Conservation (phyloP, 176 grass and related monocot genomes). For the Calamus simplicifolius region DNA sequence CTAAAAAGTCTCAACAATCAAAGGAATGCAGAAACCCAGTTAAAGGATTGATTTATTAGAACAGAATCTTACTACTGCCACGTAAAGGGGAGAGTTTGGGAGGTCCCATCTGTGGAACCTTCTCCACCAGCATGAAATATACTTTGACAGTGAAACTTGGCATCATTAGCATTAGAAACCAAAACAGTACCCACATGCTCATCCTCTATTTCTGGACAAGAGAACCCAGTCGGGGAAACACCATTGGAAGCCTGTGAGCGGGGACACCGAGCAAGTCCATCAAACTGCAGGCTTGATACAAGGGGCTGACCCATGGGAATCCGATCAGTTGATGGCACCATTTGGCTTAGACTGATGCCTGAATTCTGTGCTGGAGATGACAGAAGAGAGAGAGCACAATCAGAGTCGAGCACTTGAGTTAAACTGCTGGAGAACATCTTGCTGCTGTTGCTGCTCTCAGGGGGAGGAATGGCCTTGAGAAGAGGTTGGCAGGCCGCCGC, state of each 20-base stretch:
- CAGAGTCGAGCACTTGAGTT: constrained; percentile 43
- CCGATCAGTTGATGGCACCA: constrained; percentile 33
- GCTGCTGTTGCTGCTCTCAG: constrained; percentile 32
- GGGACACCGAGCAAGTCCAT: constrained; percentile 25
- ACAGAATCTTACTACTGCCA: constrained; percentile 33
- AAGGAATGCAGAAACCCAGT: no score
- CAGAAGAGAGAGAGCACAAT: constrained; percentile 96
- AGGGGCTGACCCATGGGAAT: constrained; percentile 44
- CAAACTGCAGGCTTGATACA: constrained; percentile 35
- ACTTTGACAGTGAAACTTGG: constrained; percentile 30
- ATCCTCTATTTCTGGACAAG: constrained; percentile 26
- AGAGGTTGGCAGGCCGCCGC: constrained; percentile 30
- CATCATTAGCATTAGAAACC: constrained; percentile 24
- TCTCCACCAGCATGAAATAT: constrained; percentile 47
- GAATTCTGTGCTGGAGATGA: constrained; percentile 55
- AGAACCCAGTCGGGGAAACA: constrained; percentile 19
- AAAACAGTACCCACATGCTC: constrained; percentile 31
- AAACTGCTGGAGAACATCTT: constrained; percentile 39
- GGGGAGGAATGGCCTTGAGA: constrained; percentile 24
- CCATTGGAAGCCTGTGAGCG: constrained; percentile 14
- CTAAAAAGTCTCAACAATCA: no score
- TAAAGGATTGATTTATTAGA: no score
- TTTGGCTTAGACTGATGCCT: constrained; percentile 30
- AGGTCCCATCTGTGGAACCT: constrained; percentile 40
- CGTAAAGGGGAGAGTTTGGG: constrained; percentile 39